Base-by-base conservation (phyloP, 371 early-diverging fungal genomes). In the Syncephalastrum contaminatum region DNA sequence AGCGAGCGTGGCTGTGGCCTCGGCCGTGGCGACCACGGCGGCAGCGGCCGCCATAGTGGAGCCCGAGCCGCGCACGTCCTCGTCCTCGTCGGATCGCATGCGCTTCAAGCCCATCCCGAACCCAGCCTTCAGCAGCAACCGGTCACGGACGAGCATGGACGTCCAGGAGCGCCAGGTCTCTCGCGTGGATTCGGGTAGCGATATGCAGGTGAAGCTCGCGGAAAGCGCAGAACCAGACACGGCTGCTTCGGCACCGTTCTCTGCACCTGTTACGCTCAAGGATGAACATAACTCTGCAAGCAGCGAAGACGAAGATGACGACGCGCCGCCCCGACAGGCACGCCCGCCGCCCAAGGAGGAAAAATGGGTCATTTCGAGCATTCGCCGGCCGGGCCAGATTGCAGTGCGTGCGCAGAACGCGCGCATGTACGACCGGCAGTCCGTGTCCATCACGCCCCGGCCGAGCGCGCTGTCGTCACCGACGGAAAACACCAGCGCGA, bases 281-380 rank as follows among this genome's bases (percentile, higher is more conserved):
- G 39, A 36, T 12, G 18, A 47, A 25, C 25, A 14, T 7, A 21
- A 54, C 15, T 7, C 25, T 36, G 8, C 41, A 44, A 27, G 36
- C 1, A 21, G 59, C 14, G 51, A 60, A 1, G 59, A 65, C 1
- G 63, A 62, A 10, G 63, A 58, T 14, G 62, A 56, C 0, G 62
- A 62, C 10, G 60, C 57, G 14, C 48, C 60, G 13, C 59, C 50
- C 6, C 36, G 54, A 6, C 60, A 56, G 36, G n/a, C 30, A 21
- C 44, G 61, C 25, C 61, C 63, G 8, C 72, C 73, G 12, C 67
- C 78, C 15, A 72, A 68, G 42, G 72, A 69, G 43, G 78, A 77
- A 43, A 77, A 74, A 65, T 77, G 78, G 78, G 65, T 77, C 2
- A 77, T 77, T 56, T 74, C 75, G 4, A 74, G 75, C 4, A 70